phyloP scores from a whole-genome alignment of 1,139 yeast species.

The Suhomyces kunorum region DNA sequence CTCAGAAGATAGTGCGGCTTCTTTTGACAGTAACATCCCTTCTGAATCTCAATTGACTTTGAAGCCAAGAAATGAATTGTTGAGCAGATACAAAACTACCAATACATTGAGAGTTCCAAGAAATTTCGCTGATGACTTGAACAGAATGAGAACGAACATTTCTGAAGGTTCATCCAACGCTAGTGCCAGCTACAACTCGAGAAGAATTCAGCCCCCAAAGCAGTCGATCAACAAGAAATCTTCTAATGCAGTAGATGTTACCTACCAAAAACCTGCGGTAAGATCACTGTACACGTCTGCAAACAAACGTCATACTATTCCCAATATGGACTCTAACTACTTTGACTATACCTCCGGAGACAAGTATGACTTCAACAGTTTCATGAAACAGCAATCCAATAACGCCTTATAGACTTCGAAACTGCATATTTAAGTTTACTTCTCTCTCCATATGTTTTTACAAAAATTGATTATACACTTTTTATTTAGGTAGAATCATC shows the following conservation, averaged over 20 bases:
- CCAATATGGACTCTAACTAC: slow-evolving; percentile 20
- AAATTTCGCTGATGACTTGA: slow-evolving; percentile 5
- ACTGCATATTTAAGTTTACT: slow-evolving; percentile 2
- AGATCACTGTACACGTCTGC: slow-evolving; percentile 6
- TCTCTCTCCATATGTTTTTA: slow-evolving; percentile 4
- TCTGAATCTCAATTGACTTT: slow-evolving; percentile 23
- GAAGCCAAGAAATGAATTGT: slow-evolving; percentile 15
- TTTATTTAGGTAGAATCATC: not conserved
- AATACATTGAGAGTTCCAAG: slow-evolving; percentile 12
- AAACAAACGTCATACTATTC: slow-evolving; percentile 15
- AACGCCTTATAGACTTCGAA: not conserved
- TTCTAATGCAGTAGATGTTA: not conserved
- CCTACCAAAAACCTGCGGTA: slow-evolving; percentile 5
- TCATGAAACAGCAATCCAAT: slow-evolving; percentile 30
- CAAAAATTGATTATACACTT: not conserved
- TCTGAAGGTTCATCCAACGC: slow-evolving; percentile 10
- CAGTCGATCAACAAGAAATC: not conserved
- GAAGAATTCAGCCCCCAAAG: slow-evolving; percentile 17
- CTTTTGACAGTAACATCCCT: slow-evolving; percentile 21
- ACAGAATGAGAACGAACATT: slow-evolving; percentile 9
- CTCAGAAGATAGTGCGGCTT: slow-evolving; percentile 19
- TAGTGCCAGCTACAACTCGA: slow-evolving; percentile 17
- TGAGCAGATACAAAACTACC: slow-evolving; percentile 13
- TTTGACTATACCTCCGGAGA: slow-evolving; percentile 36
- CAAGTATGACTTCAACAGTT: slow-evolving; percentile 40